Percentiles rank a stretch among this genome's conserved stretches.
phyloP scores from a whole-genome alignment of 1,139 yeast species.

The Pichia sp. region DNA sequence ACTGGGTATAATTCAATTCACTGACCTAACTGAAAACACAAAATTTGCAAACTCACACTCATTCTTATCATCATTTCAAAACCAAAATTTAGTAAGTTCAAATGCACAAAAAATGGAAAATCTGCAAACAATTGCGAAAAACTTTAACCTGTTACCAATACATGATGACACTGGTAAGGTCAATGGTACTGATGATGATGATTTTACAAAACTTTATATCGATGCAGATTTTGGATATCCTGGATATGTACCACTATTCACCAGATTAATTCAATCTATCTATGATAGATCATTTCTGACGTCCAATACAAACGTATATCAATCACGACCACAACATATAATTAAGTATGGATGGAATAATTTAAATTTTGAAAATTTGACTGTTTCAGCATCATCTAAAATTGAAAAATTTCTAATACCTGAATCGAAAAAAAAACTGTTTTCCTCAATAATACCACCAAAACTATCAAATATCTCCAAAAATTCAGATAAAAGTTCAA shows the following conservation, averaged over 20 bases:
- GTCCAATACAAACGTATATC: not conserved
- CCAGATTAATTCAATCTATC: constrained; percentile 46
- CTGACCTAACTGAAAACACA: constrained; percentile 4
- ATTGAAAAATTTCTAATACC: constrained; percentile 28
- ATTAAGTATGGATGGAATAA: constrained; percentile 30
- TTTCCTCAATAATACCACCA: constrained; percentile 25
- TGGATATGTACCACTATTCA: constrained; percentile 44
- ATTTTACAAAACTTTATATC: constrained; percentile 1
- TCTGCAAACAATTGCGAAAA: constrained; percentile 24
- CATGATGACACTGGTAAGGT: constrained; percentile 7
- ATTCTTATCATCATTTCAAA: constrained; percentile 19
- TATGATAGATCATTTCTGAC: constrained; percentile 38
- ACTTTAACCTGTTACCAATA: constrained; percentile 28
- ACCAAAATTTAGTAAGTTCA: constrained; percentile 3
- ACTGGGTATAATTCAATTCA: constrained; percentile 17
- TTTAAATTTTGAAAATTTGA: constrained; percentile 22
- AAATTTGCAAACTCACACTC: constrained; percentile 18
- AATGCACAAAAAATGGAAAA: constrained; percentile 28
- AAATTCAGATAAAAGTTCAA: constrained; percentile 35
- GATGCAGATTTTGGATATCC: constrained; percentile 50
- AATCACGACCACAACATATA: constrained; percentile 2
- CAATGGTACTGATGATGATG: not conserved
- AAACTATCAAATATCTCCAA: constrained; percentile 19
- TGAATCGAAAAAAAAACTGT: constrained; percentile 23
- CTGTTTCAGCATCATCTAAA: constrained; percentile 23